These are phyloP conservation scores for Fusarium drepaniforme DNA, from an alignment of 2,329 filamentous ascomycete genomes.

Conservation along the genomic window DNA sequence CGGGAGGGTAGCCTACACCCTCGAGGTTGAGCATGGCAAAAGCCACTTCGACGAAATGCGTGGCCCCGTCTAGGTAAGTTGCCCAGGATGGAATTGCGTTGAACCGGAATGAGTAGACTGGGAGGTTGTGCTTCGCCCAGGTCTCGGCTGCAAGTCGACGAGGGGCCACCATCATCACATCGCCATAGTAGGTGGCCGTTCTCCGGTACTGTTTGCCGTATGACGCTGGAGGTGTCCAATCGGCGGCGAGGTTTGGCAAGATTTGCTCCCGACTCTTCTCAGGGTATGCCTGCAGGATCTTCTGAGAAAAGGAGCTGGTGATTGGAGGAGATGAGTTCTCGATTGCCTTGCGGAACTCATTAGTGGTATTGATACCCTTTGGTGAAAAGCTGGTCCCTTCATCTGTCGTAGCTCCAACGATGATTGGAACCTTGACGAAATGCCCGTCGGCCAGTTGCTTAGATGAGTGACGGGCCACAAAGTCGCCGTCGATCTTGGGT, in stretches of 20 bases:
- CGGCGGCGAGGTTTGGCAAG: slow-evolving; percentile 7
- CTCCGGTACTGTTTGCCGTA: slow-evolving; percentile 19
- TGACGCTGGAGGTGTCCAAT: slow-evolving; percentile 13
- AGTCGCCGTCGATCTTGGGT: slow-evolving; percentile 25
- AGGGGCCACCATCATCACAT: slow-evolving; percentile 17
- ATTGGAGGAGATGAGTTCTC: not conserved
- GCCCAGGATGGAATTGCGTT: slow-evolving; percentile 26
- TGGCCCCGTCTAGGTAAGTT: slow-evolving; percentile 18
- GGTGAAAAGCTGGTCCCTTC: slow-evolving; percentile 26
- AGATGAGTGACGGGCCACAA: slow-evolving; percentile 10
- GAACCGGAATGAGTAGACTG: slow-evolving; percentile 22
- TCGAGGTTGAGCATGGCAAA: slow-evolving; percentile 26
- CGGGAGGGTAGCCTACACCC: slow-evolving; percentile 19
- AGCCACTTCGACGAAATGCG: slow-evolving; percentile 23
- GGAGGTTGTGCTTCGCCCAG: slow-evolving; percentile 43
- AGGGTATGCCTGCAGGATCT: not conserved
- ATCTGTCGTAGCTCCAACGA: slow-evolving; percentile 20
- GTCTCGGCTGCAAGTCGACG: slow-evolving; percentile 20
- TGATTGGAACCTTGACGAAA: slow-evolving; percentile 28
- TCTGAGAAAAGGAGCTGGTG: not conserved
- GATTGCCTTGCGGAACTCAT: slow-evolving; percentile 3
- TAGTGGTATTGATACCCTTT: slow-evolving; percentile 17
- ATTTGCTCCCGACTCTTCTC: slow-evolving; percentile 2
- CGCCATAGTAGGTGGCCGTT: slow-evolving; percentile 23
- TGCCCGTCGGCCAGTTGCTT: slow-evolving; percentile 8